Conservation (phyloP, 352 stramenopile genomes). For the Globisporangium paroecandrum region DNA sequence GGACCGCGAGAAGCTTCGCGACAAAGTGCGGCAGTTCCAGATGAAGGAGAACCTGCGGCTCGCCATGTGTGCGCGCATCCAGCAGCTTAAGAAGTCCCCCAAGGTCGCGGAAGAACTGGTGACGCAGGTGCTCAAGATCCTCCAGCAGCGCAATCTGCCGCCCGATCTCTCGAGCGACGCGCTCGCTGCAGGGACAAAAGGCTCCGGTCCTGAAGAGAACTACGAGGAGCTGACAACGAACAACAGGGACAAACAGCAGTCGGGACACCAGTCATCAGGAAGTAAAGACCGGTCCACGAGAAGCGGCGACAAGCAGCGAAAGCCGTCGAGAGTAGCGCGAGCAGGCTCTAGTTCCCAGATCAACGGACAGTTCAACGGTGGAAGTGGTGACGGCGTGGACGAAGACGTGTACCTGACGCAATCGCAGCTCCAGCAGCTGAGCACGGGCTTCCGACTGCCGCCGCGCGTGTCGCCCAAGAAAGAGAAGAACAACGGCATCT, state of each 20-base stretch:
- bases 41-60: slow-evolving; percentile 74
- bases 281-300: slow-evolving; percentile 23
- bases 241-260: slow-evolving; percentile 15
- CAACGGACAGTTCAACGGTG: background rate
- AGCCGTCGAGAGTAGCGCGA: background rate
- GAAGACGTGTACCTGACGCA: slow-evolving; percentile 68
- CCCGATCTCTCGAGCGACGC: slow-evolving; percentile 37
- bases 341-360: background rate
- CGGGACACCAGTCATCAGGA: slow-evolving; percentile 21
- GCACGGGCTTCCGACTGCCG: slow-evolving; percentile 58
- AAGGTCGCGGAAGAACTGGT: slow-evolving; percentile 64
- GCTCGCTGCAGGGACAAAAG: slow-evolving; percentile 15
- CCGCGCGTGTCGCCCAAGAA: slow-evolving; percentile 67
- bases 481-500: slow-evolving; percentile 74
- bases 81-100: slow-evolving; percentile 63
- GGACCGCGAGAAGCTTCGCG: slow-evolving; percentile 62
- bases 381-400: slow-evolving; percentile 12
- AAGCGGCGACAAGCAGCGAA: slow-evolving; percentile 6
- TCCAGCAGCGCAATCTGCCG: slow-evolving; percentile 40
- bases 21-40: slow-evolving; percentile 62
- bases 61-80: slow-evolving; percentile 65
- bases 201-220: background rate
- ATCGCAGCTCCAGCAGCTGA: slow-evolving; percentile 67
- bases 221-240: background rate
- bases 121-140: slow-evolving; percentile 44